Base-by-base conservation (phyloP, 257 asterid genomes). In the Anisodus acutangulus region DNA sequence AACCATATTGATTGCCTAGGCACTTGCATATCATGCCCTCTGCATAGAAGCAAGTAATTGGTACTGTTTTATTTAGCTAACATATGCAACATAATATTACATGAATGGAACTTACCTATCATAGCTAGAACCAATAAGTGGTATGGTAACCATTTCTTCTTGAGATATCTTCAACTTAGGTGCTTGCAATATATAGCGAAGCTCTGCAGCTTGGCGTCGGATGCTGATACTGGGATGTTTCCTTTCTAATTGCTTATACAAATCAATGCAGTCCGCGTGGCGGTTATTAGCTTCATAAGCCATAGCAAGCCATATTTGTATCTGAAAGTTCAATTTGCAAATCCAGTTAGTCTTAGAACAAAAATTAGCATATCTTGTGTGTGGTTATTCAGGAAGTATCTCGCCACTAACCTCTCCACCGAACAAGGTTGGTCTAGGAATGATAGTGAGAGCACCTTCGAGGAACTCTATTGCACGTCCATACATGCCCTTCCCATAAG, bases 301-400 rank as follows among this genome's bases (percentile, higher is more conserved):
- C 99, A 96, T 96, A 4, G 99, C 99, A 78, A 96, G 93, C 99
- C 99, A 96, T 91, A 96, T 96, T 86, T 96, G 99, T 90, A 96
- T 96, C 98, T 96, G 93, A 78, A 69, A 59, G 63, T 8, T 69
- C 82, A 53, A 12, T 51, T 53, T 78, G 64, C 63, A 78, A 13
- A 78, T 13, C 26, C 47, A 49, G 9, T 19, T 10, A 72, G 72
- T 4, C 79, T 82, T 35, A 2, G 47, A 31, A 60, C 51, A 66
- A 47, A 60, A 47, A 53, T 53, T 53, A 15, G 49, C 26, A 31
- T 64, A 78, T 26, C 45, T 53, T 78, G 49, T 26, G 5, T 53
- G 45, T 19, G 82, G 64, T 8, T 66, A 64, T 37, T 16, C 47
- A 9, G 57, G 64, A 47, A 67, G 41, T 5, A 86, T 84, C 51